Percentiles rank a stretch among this genome's conserved stretches.
Evolutionary conservation across 2,329 filamentous ascomycete genomes (phyloP).

Genomic region (Spiromastix sp.): DNA sequence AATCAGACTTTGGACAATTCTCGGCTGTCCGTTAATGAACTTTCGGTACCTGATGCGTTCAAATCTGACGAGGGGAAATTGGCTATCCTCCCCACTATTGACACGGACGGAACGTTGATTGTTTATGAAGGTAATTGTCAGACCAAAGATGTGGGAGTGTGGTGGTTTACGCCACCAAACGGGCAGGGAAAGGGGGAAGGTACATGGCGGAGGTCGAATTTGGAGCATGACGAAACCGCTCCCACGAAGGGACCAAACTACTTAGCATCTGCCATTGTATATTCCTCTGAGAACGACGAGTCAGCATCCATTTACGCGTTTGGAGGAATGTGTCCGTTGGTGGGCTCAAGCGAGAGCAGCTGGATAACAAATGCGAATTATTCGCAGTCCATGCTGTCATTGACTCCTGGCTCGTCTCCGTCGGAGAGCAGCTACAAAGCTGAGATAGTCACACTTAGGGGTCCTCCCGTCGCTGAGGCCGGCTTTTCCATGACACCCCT

Average conservation of each 20-base stretch:
- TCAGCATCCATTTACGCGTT: slow-evolving; percentile 57
- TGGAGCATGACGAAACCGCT: slow-evolving; percentile 20
- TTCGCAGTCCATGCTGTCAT: slow-evolving; percentile 66
- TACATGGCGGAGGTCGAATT: slow-evolving; percentile 45
- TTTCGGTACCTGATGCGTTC: slow-evolving; percentile 42
- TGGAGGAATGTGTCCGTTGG: slow-evolving; percentile 75
- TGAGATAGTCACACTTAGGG: slow-evolving; percentile 41
- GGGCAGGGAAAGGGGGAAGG: slow-evolving; percentile 46
- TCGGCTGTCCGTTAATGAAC: slow-evolving; percentile 28
- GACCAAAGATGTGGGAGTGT: slow-evolving; percentile 7
- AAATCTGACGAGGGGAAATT: slow-evolving; percentile 38
- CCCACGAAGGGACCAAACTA: slow-evolving; percentile 43
- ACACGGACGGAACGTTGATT: slow-evolving; percentile 57
- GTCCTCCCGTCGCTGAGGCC: slow-evolving; percentile 67
- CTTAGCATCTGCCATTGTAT: slow-evolving; percentile 53
- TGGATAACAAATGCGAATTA: slow-evolving; percentile 67
- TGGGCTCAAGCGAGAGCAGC: slow-evolving; percentile 31
- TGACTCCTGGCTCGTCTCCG: slow-evolving; percentile 25
- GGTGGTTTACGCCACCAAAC: slow-evolving; percentile 21
- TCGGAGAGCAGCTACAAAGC: slow-evolving; percentile 30
- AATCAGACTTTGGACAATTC: slow-evolving; percentile 13
- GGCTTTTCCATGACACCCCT: slow-evolving; percentile 76
- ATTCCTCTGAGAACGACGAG: slow-evolving; percentile 46
- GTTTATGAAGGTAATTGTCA: slow-evolving; percentile 65
- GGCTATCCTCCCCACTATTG: slow-evolving; percentile 58